Conservation (phyloP, 345 rosid genomes). For the Populus euphratica region DNA sequence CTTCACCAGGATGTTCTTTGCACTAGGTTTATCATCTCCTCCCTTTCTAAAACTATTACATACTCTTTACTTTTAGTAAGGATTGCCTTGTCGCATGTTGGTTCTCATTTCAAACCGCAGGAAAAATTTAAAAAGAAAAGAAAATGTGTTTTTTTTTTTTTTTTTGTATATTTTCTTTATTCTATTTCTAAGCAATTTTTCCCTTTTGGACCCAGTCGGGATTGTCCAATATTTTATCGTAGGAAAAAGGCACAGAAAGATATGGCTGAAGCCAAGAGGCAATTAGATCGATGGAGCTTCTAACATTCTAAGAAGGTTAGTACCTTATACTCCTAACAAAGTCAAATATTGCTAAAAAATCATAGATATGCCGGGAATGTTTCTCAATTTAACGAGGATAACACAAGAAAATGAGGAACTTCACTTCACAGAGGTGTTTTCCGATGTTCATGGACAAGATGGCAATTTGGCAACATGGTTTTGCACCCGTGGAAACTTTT, state of each 20-base stretch:
- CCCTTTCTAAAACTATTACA: neutral
- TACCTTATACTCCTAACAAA: neutral
- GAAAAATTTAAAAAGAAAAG: neutral
- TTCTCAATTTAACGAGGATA: neutral
- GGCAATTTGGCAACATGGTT: neutral
- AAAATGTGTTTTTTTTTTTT: neutral
- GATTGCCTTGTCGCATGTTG: neutral
- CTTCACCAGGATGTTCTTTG: conserved; percentile 99
- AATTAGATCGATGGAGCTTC: conserved; percentile 80
- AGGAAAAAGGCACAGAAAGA: conserved; percentile 94
- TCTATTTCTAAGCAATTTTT: neutral
- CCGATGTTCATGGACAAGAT: neutral
- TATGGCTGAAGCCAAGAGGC: conserved; percentile 79
- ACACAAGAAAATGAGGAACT: neutral
- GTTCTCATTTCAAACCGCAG: neutral
- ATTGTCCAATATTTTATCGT: conserved; percentile 97
- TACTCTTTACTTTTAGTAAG: neutral
- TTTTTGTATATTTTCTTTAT: neutral
- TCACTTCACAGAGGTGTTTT: neutral
- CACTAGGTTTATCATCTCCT: conserved; percentile 55
- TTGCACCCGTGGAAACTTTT: neutral
- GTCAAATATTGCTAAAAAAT: neutral
- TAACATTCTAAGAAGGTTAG: conserved; percentile 24
- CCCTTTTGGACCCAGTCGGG: conserved; percentile 53
- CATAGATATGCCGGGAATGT: neutral